A percentile compares a stretch with the other conserved stretches of the same genome.
Evolutionary conservation across 768 basidiomycete genomes (phyloP).

Genomic region (Russula virescens): DNA sequence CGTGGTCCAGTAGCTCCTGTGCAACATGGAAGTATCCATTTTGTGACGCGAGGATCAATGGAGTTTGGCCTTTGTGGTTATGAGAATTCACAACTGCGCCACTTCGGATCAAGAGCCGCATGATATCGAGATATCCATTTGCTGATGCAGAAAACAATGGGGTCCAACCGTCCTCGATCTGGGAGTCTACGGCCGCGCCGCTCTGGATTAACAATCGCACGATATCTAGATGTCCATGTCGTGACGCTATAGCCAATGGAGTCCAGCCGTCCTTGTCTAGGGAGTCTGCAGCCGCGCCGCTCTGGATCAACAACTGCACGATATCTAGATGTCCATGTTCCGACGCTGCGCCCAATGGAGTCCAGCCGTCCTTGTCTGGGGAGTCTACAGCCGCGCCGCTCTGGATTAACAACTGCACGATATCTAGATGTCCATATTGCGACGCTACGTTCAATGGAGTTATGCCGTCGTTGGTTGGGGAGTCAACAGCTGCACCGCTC

Average conservation of each 20-base stretch:
- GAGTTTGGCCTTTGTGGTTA: neutral
- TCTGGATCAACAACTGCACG: neutral
- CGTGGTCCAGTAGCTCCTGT: neutral
- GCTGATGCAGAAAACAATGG: neutral
- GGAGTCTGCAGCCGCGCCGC: neutral
- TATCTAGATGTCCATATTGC: neutral
- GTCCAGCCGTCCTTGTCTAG: neutral
- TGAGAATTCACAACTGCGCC: neutral
- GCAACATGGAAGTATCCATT: neutral
- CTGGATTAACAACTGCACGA: neutral
- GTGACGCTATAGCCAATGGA: neutral
- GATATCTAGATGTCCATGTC: neutral
- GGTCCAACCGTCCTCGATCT: neutral
- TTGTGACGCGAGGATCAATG: neutral
- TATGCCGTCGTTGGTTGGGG: neutral
- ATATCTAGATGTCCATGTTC: neutral
- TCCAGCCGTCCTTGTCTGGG: neutral
- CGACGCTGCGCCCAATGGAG: neutral
- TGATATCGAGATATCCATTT: neutral
- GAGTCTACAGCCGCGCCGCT: neutral
- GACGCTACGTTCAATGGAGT: neutral
- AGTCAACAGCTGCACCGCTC: neutral
- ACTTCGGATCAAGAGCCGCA: neutral
- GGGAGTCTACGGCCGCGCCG: neutral
- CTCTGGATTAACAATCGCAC: neutral